Base-by-base conservation (phyloP, 2,329 filamentous ascomycete genomes). In the Diaporthe sp. region DNA sequence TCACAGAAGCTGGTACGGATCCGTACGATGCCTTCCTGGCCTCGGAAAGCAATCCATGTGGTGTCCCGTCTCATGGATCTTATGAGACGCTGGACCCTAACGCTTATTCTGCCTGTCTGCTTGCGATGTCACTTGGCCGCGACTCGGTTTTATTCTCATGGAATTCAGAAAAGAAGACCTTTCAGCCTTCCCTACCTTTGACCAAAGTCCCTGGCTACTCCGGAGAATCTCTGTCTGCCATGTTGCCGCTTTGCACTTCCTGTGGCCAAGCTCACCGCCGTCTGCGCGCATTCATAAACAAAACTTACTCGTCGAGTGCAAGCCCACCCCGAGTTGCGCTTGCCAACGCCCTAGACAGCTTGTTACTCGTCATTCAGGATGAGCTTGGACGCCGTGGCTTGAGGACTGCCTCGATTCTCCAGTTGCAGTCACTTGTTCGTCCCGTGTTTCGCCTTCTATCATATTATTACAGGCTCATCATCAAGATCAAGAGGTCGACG, bases 71-170 rank as follows among this genome's bases (percentile, higher is more conserved):
- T 46, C 79, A 80, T 10, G 80, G 84, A 3, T 81, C 85, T 15
- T 70, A 77, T 8, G 81, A 85, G 17, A 80, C 89, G 15, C 82
- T 92, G 3, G 86, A 90, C 67, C 82, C 86, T 1, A 85, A 82
- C 28, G 81, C 85, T 7, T 93, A 91, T 79, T 83, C 87, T 68
- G 82, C 87, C 25, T 92, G 92, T 15, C 84, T 96, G 0, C 86
- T 93, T 76, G 89, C 91, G 17, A 85, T 96, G 1, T 90, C 91
- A 0, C 88, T 95, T 8, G 94, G 94, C 0, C 88, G 94, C 65
- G 92, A 92, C 53, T 96, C 94, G 0, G 87, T 93, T 2, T 88
- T 97, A 46, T 97, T 95, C 81, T 81, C 83, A 0, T 95, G 91
- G 87, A 86, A 92, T 69, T 81, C 86, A 2, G 85, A 86, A 3